These are phyloP conservation scores for Tagetes patula DNA, from an alignment of 129 eudicot species.

Conservation along the genomic window DNA sequence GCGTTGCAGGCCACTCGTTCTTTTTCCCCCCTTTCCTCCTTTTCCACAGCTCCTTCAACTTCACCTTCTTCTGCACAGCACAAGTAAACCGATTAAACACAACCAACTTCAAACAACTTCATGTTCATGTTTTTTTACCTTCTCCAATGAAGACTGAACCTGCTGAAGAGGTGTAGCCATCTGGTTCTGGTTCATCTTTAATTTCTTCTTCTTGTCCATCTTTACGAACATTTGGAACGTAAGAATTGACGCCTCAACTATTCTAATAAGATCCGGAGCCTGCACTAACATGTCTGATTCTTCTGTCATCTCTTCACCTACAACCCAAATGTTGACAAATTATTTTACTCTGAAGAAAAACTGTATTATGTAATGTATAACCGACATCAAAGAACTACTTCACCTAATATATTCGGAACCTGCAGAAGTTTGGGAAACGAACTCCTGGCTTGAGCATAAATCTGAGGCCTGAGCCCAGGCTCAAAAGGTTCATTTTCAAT, in stretches of 20 bases:
- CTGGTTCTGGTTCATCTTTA: conserved; percentile 50
- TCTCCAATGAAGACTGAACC: conserved; percentile 70
- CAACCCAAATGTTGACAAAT: background rate
- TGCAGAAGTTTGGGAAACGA: conserved; percentile 76
- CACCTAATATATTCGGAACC: conserved; percentile 87
- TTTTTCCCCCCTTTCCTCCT: conserved; percentile 74
- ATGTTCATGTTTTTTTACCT: conserved; percentile 41
- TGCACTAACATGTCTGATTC: conserved; percentile 52
- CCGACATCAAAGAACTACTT: background rate
- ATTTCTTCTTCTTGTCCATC: conserved; percentile 71
- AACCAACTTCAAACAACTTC: background rate
- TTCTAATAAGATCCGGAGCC: conserved; percentile 63
- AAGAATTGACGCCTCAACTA: conserved; percentile 70
- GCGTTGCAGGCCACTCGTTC: conserved; percentile 69
- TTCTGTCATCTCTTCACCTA: conserved; percentile 54
- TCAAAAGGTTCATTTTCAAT: conserved; percentile 93
- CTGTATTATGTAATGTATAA: no score
- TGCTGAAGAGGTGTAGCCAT: conserved; percentile 75
- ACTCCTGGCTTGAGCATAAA: conserved; percentile 70
- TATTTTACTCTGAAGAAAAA: background rate
- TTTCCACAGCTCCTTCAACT: conserved; percentile 76
- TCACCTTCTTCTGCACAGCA: conserved; percentile 62
- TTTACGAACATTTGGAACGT: conserved; percentile 70
- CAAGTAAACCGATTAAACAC: background rate
- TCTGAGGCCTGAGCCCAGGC: conserved; percentile 65